Evolutionary conservation across 139 green algal genomes (phyloP).

Genomic region (Limnomonas spitsbergensis): DNA sequence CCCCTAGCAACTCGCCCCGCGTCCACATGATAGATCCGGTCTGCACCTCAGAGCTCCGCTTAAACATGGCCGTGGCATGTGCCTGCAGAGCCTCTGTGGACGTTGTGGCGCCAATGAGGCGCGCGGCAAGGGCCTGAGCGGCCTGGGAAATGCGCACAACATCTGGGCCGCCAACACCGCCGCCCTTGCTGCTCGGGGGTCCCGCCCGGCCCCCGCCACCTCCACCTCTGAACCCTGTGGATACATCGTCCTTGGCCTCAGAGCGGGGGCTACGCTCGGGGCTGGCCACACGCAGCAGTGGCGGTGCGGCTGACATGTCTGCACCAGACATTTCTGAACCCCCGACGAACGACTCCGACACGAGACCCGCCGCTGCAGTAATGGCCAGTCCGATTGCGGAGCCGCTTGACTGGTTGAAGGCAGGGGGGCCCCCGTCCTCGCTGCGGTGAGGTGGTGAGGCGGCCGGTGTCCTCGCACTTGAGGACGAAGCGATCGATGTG

Average conservation of each 20-base stretch:
- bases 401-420: neutral
- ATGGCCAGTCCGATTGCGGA: constrained; percentile 2
- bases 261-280: neutral
- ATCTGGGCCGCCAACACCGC: neutral
- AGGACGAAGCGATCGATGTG: neutral
- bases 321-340: neutral
- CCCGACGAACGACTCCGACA: neutral
- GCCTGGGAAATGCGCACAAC: constrained; percentile 6
- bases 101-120: neutral
- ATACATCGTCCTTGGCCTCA: neutral
- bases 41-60: constrained; percentile 23
- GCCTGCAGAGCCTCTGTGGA: constrained; percentile 1
- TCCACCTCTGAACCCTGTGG: neutral
- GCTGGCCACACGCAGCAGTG: neutral
- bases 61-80: constrained; percentile 26
- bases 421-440: neutral
- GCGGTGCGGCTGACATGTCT: neutral
- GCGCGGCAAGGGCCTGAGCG: neutral
- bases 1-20: constrained; percentile 80
- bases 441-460: neutral
- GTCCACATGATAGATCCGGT: constrained; percentile 69
- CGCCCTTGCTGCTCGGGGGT: neutral
- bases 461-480: neutral
- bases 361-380: constrained; percentile 3
- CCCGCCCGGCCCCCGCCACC: too few relatives aligned